Conservation (phyloP, 345 rosid species). For the Sisymbrium irio region DNA sequence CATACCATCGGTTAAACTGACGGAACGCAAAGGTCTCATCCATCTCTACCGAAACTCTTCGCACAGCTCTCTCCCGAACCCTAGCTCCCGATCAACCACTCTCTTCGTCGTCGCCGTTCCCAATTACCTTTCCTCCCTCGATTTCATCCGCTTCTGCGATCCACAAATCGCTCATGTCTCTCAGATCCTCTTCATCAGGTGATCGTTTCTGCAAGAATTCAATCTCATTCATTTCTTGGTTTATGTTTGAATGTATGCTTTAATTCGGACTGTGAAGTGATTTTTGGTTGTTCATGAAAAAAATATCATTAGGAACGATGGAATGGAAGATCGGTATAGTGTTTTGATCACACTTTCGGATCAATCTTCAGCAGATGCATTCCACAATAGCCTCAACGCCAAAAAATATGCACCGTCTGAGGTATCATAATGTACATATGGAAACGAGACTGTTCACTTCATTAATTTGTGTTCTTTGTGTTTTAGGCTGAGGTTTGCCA, state of each 20-base stretch:
- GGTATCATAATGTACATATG: conserved; percentile 36
- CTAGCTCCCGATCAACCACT: conserved; percentile 61
- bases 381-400: conserved; percentile 60
- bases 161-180: conserved; percentile 44
- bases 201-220: background rate
- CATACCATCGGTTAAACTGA: conserved; percentile 41
- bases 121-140: conserved; percentile 69
- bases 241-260: background rate
- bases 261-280: background rate
- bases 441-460: background rate
- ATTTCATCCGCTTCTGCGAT: conserved; percentile 69
- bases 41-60: conserved; percentile 65
- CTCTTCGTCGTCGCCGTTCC: conserved; percentile 89
- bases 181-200: conserved; percentile 72
- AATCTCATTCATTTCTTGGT: background rate
- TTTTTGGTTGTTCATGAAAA: background rate
- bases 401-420: conserved; percentile 72
- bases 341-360: conserved; percentile 61
- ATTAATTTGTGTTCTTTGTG: background rate
- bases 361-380: conserved; percentile 59
- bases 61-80: conserved; percentile 62
- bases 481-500: conserved; percentile 88
- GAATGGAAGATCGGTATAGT: conserved; percentile 84
- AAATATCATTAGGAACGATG: conserved; percentile 61
- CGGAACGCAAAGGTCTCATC: conserved; percentile 71